These are phyloP conservation scores for Diaporthe citri DNA, from an alignment of 2,329 filamentous ascomycete species.

Conservation along the genomic window DNA sequence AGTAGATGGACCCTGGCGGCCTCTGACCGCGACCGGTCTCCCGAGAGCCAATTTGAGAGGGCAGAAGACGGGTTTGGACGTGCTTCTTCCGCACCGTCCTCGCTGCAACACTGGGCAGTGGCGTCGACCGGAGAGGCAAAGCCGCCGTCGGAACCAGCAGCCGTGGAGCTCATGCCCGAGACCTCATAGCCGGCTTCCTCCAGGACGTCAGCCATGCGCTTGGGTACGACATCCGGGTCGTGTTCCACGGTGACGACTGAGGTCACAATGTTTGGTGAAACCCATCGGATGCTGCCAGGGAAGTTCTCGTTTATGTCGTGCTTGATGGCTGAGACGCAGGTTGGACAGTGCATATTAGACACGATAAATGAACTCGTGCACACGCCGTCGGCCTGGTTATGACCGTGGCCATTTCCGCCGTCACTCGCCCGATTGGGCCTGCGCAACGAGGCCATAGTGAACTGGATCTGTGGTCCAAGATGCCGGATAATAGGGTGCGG, in stretches of 20 bases:
- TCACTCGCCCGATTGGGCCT: constrained; percentile 37
- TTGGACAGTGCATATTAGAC: constrained; percentile 82
- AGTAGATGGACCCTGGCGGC: constrained; percentile 53
- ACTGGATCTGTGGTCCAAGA: neutral
- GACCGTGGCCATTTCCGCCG: constrained; percentile 10
- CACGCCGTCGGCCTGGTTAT: constrained; percentile 22
- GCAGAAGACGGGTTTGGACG: constrained; percentile 41
- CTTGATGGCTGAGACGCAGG: constrained; percentile 77
- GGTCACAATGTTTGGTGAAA: constrained; percentile 79
- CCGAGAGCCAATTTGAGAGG: constrained; percentile 47
- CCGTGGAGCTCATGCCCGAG: constrained; percentile 58
- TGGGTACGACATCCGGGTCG: constrained; percentile 58
- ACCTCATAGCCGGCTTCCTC: constrained; percentile 71
- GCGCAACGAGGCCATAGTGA: constrained; percentile 44
- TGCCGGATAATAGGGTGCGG: constrained; percentile 36
- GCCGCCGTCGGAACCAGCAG: constrained; percentile 44
- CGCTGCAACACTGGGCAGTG: constrained; percentile 39
- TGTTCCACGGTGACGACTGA: constrained; percentile 76
- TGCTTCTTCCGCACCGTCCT: constrained; percentile 20
- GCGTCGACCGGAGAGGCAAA: constrained; percentile 40
- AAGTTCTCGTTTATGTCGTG: constrained; percentile 64
- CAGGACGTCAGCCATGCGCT: constrained; percentile 59
- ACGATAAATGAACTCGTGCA: constrained; percentile 74
- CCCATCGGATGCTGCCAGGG: constrained; percentile 62
- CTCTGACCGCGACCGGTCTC: constrained; percentile 30